phyloP scores from a whole-genome alignment of 768 basidiomycete species.

The Calvatia gigantea region DNA sequence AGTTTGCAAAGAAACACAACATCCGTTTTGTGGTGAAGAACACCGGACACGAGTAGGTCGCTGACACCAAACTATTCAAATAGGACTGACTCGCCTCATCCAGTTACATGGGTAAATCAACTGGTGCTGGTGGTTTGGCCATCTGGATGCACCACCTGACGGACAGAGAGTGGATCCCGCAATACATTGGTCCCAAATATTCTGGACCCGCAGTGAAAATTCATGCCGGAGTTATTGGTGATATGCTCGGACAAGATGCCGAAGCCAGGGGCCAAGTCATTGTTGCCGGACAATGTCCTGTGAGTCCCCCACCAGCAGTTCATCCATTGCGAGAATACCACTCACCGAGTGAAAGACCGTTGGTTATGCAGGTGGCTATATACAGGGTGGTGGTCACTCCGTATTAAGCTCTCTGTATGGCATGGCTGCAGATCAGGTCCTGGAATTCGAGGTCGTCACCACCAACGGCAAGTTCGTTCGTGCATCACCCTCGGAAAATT shows the following conservation, averaged over 20 bases:
- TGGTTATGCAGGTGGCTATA: conserved; percentile 38
- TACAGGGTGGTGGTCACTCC: conserved; percentile 34
- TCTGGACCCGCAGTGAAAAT: conserved; percentile 18
- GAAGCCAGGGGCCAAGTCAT: conserved; percentile 15
- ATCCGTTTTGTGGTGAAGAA: conserved; percentile 22
- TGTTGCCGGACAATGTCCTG: conserved; percentile 18
- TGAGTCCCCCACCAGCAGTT: not conserved
- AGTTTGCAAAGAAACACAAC: conserved; percentile 19
- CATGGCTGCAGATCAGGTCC: conserved; percentile 27
- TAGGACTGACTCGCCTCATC: not conserved
- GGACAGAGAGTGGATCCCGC: conserved; percentile 14
- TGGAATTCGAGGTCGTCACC: conserved; percentile 37
- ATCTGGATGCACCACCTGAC: conserved; percentile 19
- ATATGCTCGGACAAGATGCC: conserved; percentile 13
- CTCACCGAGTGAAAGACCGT: conserved; percentile 23
- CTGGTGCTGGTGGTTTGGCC: conserved; percentile 19
- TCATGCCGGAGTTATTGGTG: conserved; percentile 18
- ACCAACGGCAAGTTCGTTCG: conserved; percentile 34
- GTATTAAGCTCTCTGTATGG: conserved; percentile 17
- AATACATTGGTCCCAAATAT: conserved; percentile 16
- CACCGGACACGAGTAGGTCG: conserved; percentile 19
- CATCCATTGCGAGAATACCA: not conserved
- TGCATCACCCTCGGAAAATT: conserved; percentile 34
- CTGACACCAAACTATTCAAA: not conserved
- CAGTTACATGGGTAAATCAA: conserved; percentile 20